Evolutionary conservation across 345 rosid genomes (phyloP), one percentile per base, ranked within the genome.

Genomic region (Syzygium jambos): DNA sequence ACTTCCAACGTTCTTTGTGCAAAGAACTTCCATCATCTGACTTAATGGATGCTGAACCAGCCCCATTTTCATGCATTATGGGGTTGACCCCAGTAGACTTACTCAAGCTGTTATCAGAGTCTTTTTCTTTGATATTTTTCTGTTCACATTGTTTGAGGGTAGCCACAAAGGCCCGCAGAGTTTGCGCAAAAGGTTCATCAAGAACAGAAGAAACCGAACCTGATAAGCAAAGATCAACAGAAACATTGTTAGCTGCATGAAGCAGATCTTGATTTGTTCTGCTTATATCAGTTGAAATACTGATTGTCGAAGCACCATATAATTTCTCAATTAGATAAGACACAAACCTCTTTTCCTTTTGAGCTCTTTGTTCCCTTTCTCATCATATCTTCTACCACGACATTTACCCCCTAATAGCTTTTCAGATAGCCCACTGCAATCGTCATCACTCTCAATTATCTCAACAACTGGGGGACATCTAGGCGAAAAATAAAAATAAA

Each of bases 381-480:
- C 82, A 73, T 73, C 82, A 73, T 38, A 38, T 73, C 82, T 34
- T 38, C 82, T 73, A 73, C 82, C 82, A 73, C 4, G 3, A 73
- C 9, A 73, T 73, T 34, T 38, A 73, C 38, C 49, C 49, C 82
- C 82, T 38, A 2, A 41, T 38, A 73, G 49, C 49, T 9, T 73
- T 73, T 73, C 49, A 73, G 82, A 73, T 22, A 49, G 82, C 49
- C 82, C 82, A 73, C 27, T 4, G 1, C 82, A 11, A 41, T 88
- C 90, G 53, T 91, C 93, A 83, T 90, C 93, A 55, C 90, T 89
- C 51, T 94, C 94, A 25, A 22, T 51, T 27, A 92, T 88, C 88
- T 83, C 87, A 19, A 94, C 61, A 86, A 73, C 38, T 38, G 82
- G 82, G 80, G 27, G 10, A 73, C 82, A 38, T 73, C 49, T 34